A percentile compares a stretch with the other conserved stretches of the same genome.
Evolutionary conservation across 2,329 filamentous ascomycete species (phyloP).

Genomic region (Emmonsiellopsis sp.): DNA sequence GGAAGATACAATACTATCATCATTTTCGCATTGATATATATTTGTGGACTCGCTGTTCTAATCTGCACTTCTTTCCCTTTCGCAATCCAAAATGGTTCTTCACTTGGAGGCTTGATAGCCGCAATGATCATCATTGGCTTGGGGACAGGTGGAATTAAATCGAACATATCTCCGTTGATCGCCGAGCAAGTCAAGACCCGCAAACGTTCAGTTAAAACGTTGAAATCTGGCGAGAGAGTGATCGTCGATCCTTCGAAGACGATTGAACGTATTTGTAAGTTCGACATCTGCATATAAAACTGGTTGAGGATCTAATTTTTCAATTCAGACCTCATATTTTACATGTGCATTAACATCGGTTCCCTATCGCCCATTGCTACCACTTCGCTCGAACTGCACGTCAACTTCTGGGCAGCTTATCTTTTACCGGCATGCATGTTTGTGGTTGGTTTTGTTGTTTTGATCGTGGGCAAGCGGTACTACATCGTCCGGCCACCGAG

Average conservation of each 20-base stretch:
- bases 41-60: slow-evolving; percentile 47
- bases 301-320: neutral
- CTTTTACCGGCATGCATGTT: slow-evolving; percentile 56
- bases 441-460: slow-evolving; percentile 48
- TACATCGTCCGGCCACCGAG: slow-evolving; percentile 45
- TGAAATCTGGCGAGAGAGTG: slow-evolving; percentile 44
- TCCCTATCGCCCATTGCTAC: slow-evolving; percentile 58
- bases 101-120: slow-evolving; percentile 46
- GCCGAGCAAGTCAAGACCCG: slow-evolving; percentile 57
- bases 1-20: slow-evolving; percentile 54
- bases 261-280: slow-evolving; percentile 50
- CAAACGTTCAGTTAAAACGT: slow-evolving; percentile 40
- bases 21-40: slow-evolving; percentile 49
- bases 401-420: slow-evolving; percentile 59
- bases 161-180: slow-evolving; percentile 51
- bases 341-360: slow-evolving; percentile 65
- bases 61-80: slow-evolving; percentile 46
- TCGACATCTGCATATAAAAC: neutral
- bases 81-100: slow-evolving; percentile 41
- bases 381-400: slow-evolving; percentile 56
- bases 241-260: slow-evolving; percentile 60
- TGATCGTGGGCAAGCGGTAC: slow-evolving; percentile 36
- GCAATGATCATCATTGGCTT: slow-evolving; percentile 55
- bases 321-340: slow-evolving; percentile 55
- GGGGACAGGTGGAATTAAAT: slow-evolving; percentile 60